Evolutionary conservation across 148 eudicot genomes (phyloP), one percentile per base, ranked within the genome.

Genomic region (Vaccinium myrtillus): DNA sequence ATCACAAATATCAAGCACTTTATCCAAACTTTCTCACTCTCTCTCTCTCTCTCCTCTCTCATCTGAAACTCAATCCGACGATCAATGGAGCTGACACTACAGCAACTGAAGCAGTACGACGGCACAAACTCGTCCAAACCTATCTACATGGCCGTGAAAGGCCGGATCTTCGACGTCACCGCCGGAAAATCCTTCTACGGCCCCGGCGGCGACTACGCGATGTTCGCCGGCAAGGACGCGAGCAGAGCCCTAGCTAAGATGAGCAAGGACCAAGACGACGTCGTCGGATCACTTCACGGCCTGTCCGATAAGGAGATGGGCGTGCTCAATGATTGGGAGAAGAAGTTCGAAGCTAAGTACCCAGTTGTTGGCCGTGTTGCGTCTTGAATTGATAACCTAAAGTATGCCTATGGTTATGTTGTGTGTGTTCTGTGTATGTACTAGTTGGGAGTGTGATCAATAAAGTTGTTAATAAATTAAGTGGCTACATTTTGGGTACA

Each of bases 191-290:
- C 90, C 75, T 96, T 96, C 84, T 96, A 96, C 85, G 99, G 98
- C 69, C 98, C 98, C 54, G 98, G 98, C 30, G 99, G 98, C 36
- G 49, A 95, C 14, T 96, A 96, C 88, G 76, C 91, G 87, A 86
- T 96, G 90, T 96, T 96, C 87, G 90, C 99, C n/a, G 99, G 99
- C 18, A 96, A 93, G 88, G 99, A 96, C 76, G 99, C 99, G 6
- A 96, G 93, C 87, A 86, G 99, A 48, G 99, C 98, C 50, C 92
- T 96, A 2, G 99, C 97, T 43, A 94, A 94, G 92, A 96, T 96
- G 99, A 93, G 95, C 87, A 96, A 94, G 90, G 85, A 92, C 16
- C 93, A 93, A 0, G 91, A 88, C 11, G 98, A 94, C 79, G 92
- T 96, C 79, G 75, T 81, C 67, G 84, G 92, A 0, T 83, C 87